Conservation (phyloP, 1,139 yeast genomes). For the Spencermartinsiella ligniputridi region DNA sequence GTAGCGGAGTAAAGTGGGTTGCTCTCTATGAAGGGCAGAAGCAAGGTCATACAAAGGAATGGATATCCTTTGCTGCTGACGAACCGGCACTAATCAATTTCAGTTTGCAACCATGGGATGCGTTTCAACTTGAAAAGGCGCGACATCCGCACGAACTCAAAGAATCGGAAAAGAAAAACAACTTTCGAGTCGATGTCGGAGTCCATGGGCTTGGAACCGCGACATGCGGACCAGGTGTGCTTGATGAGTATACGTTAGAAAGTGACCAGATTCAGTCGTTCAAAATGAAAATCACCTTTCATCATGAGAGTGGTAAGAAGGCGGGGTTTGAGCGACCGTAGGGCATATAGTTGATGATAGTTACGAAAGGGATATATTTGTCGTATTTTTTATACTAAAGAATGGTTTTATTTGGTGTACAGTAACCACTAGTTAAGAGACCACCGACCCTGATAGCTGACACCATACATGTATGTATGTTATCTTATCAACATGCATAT, state of each 20-base stretch:
- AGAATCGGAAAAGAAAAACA: conserved; percentile 19
- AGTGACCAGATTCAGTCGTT: background rate
- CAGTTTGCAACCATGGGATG: conserved; percentile 26
- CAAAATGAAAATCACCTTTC: background rate
- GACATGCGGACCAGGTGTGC: conserved; percentile 36
- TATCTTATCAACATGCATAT: too few relatives aligned
- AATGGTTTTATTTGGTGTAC: too few relatives aligned
- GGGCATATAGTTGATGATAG: too few relatives aligned
- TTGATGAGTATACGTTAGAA: conserved; percentile 20
- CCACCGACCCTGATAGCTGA: too few relatives aligned
- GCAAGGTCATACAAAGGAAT: conserved; percentile 11
- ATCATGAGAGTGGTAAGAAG: background rate
- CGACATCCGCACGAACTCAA: conserved; percentile 32
- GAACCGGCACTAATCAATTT: conserved; percentile 17
- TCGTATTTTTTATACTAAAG: too few relatives aligned
- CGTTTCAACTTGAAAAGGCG: conserved; percentile 28
- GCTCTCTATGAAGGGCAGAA: conserved; percentile 11
- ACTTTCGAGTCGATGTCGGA: conserved; percentile 33
- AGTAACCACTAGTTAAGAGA: too few relatives aligned
- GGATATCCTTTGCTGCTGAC: conserved; percentile 11
- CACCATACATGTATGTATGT: too few relatives aligned
- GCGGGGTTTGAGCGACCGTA: too few relatives aligned
- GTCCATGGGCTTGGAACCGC: conserved; percentile 38
- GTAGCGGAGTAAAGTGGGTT: conserved; percentile 34
- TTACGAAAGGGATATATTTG: too few relatives aligned